Base-by-base conservation (phyloP, 1,284 basidiomycete genomes). In the Pseudozyma sp. region DNA sequence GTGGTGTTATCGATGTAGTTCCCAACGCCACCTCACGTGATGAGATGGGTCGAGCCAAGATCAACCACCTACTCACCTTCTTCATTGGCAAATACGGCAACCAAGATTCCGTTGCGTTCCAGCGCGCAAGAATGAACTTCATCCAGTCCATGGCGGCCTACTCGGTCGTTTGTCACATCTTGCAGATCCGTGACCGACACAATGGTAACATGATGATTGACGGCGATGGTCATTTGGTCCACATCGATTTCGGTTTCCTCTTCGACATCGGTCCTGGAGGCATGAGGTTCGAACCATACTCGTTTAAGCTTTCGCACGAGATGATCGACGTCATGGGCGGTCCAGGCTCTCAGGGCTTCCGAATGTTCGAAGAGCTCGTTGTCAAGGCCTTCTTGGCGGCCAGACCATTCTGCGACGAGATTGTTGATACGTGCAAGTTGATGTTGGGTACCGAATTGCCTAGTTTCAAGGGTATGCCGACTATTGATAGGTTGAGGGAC, bases 141-240 rank as follows among this genome's bases (percentile, higher is more conserved):
- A 94, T 99, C 74, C 94, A 97, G 84, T 96, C 94, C 1, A 99
- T 99, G 97, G 97, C 97, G 1, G 97, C 95, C 18, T 99, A 99
- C 86, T 97, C 95, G 39, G 91, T 99, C n/a, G 93, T 94, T 12
- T 99, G 96, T 85, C 98, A 97, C 86, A 94, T 98, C 71, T 86
- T 98, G 43, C 96, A 99, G 86, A 94, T 98, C 86, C 96, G 97
- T 86, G 97, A 99, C 85, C 88, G 96, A 40, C 96, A 99, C 86
- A 98, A 98, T 83, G 96, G 96, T 19, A 99, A 99, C 85, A 98
- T 98, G 82, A 97, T 99, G 95, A 96, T 99, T 67, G 95, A 97
- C 82, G 94, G 92, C 8, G 93, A 95, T 69, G 96, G 96, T 0
- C 95, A 97, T 83, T 93, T 99, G 69, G 90, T 97, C 5, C 96